Conservation (phyloP, 495 filamentous ascomycete species). For the Chaetomidium leptoderma region DNA sequence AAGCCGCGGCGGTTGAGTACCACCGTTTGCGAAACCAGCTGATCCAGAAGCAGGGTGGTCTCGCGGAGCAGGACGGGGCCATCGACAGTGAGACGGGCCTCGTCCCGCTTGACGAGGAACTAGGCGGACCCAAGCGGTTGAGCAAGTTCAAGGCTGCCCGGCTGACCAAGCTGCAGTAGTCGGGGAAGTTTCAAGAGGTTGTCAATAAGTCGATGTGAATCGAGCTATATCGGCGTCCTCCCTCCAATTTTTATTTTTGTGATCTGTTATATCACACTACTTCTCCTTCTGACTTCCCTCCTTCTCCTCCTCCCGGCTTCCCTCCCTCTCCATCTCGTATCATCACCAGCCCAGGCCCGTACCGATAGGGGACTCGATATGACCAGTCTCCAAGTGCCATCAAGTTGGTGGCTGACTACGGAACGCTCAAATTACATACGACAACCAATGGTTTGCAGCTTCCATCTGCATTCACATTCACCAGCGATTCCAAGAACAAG, state of each 20-base stretch:
- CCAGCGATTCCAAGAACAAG: constrained; percentile 51
- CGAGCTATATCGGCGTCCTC: constrained; percentile 19
- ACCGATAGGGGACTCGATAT: background rate
- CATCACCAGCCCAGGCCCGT: background rate
- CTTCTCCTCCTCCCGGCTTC: no score
- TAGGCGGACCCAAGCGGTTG: constrained; percentile 62
- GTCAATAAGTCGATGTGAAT: constrained; percentile 23
- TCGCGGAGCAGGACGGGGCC: constrained; percentile 56
- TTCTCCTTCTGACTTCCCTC: background rate
- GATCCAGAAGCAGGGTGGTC: constrained; percentile 75
- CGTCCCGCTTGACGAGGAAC: constrained; percentile 60
- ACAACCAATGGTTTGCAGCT: constrained; percentile 53
- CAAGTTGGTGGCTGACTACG: constrained; percentile 20
- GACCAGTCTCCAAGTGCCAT: background rate
- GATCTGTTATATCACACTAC: constrained; percentile 4
- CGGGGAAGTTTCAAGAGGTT: constrained; percentile 7
- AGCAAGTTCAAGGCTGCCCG: constrained; percentile 89
- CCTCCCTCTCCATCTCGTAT: background rate
- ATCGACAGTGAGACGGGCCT: constrained; percentile 36
- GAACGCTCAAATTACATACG: constrained; percentile 47
- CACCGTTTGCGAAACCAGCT: constrained; percentile 72
- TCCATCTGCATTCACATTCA: constrained; percentile 50
- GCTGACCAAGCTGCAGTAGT: constrained; percentile 45
- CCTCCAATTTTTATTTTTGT: background rate
- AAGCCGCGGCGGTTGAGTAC: constrained; percentile 77